Evolutionary conservation across 176 grass and related monocot species (phyloP), one percentile per base, ranked within the genome.

Genomic region (Thalia dealbata): DNA sequence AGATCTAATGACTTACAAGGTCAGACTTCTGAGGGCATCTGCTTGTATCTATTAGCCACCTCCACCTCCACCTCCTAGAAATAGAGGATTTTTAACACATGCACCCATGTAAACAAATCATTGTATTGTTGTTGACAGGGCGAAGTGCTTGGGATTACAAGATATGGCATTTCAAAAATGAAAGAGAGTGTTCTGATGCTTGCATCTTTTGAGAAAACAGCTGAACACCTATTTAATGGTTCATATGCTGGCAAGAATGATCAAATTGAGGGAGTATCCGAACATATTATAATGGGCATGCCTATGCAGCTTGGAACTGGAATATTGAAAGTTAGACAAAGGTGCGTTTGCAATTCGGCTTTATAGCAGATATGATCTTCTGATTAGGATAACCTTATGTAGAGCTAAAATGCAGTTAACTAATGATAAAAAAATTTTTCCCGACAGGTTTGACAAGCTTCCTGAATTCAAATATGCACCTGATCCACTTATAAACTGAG

Each of bases 1-100:
- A 73, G 93, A 96, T 84, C 82, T 96, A 68, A 96, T 96, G 93
- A 96, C 93, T 76, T 96, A 92, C 64, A 96, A 92, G 82, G 89
- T 90, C 55, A 76, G 50, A 23, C 22, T 52, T 72, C 22, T 52
- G 25, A 21, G 29, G 42, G 14, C n/a, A 72, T 54, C 43, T 72
- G 18, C 7, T 29, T 21, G n/a, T 52, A 45, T 9, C 7, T 13
- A 74, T 50, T 18, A 50, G 45, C 71, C 79, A 35, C 64, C 82
- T 81, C 6, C 79, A 35, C 64, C 82, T 81, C 6, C 23, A 63
- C 35, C n/a, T 70, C 61, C 50, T 22, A 15, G 10, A 8, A 13
- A 23, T 55, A 76, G 12, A n/a, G 61, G 13, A 6, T 68, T 3
- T 68, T 21, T 11, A 30, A 68, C 12, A 8, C 45, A 48, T 48